A percentile compares a stretch with the other conserved stretches of the same genome.
phyloP scores from a whole-genome alignment of 345 rosid species.

The Viola odorata region DNA sequence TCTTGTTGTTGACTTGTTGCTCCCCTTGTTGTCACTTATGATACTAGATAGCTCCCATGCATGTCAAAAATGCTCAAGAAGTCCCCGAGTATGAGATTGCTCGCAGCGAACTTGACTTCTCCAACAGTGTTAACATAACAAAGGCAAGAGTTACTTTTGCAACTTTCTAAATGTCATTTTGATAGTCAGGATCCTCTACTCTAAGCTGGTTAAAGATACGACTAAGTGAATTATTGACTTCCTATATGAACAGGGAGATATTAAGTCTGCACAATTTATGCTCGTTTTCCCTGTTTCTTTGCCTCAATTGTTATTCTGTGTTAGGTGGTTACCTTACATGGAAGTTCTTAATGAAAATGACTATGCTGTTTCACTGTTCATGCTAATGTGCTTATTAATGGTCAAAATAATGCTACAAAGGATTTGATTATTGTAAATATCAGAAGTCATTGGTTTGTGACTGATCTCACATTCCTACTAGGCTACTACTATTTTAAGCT shows the following conservation, averaged over 20 bases:
- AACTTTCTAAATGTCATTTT: background rate
- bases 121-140: conserved; percentile 60
- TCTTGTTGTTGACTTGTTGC: background rate
- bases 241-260: too few relatives aligned
- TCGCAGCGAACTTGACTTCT: conserved; percentile 69
- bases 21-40: background rate
- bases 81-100: conserved; percentile 81
- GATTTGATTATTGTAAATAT: too few relatives aligned
- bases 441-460: too few relatives aligned
- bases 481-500: background rate
- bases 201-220: too few relatives aligned
- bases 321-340: background rate
- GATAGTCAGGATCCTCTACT: background rate
- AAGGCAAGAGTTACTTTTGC: conserved; percentile 39
- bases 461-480: too few relatives aligned
- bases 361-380: too few relatives aligned
- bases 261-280: background rate
- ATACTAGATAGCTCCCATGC: conserved; percentile 74
- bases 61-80: conserved; percentile 55
- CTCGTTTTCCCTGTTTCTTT: background rate
- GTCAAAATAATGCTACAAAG: background rate
- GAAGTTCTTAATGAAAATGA: too few relatives aligned
- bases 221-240: too few relatives aligned
- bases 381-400: too few relatives aligned
- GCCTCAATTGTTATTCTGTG: background rate